Evolutionary conservation across 192 early-diverging fungal species (phyloP).

Genomic region (Rhizophagus clarus): DNA sequence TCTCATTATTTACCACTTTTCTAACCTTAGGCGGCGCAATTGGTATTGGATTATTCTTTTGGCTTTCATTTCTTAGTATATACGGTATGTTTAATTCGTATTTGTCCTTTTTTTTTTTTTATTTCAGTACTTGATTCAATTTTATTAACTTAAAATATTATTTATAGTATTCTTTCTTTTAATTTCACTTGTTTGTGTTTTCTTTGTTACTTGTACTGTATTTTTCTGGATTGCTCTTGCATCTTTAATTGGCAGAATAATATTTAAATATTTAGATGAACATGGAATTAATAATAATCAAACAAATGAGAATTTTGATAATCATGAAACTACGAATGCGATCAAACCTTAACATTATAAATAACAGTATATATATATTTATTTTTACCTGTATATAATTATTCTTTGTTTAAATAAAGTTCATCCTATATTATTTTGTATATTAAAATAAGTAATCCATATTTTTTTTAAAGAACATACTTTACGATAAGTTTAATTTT

Average conservation of each 20-base stretch:
- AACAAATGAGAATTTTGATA: background rate
- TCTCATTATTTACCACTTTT: background rate
- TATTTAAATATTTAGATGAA: background rate
- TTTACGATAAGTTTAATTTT: too few species aligned
- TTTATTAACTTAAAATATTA: background rate
- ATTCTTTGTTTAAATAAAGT: too few species aligned
- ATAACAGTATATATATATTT: too few species aligned
- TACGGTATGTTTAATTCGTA: background rate
- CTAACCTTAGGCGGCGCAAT: background rate
- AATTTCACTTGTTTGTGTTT: background rate
- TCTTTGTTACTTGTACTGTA: background rate
- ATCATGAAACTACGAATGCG: background rate
- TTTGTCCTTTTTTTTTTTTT: background rate
- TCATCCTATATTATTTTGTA: too few species aligned
- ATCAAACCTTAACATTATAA: too few species aligned
- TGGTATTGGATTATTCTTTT: background rate
- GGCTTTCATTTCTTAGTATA: background rate
- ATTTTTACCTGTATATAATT: too few species aligned
- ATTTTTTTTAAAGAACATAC: too few species aligned
- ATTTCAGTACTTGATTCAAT: background rate
- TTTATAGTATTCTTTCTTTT: background rate
- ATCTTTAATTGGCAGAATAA: background rate
- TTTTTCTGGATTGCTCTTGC: background rate
- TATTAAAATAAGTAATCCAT: too few species aligned
- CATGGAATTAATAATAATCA: too few species aligned